Evolutionary conservation across 148 eudicot species (phyloP).

Genomic region (Agrostemma githago): DNA sequence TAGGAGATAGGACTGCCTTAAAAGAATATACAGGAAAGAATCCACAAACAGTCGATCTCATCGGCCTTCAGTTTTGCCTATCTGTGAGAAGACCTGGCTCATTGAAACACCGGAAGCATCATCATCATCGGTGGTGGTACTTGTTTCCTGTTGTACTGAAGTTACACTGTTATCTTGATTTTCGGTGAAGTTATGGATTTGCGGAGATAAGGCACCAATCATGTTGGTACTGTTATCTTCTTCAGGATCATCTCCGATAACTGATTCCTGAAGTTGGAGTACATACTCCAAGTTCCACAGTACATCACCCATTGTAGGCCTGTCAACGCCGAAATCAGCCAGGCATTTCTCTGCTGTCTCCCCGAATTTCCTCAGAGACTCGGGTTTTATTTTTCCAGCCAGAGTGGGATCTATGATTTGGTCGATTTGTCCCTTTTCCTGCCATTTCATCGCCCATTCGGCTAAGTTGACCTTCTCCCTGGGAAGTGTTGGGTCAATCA

Average conservation of each 20-base stretch:
- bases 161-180: constrained; percentile 30
- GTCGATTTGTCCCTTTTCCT: constrained; percentile 72
- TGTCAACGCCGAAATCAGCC: constrained; percentile 82
- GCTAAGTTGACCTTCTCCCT: constrained; percentile 89
- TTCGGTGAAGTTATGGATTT: constrained; percentile 42
- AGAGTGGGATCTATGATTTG: constrained; percentile 65
- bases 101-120: constrained; percentile 71
- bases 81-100: constrained; percentile 82
- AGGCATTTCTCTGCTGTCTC: constrained; percentile 94
- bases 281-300: constrained; percentile 90
- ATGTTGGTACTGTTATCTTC: constrained; percentile 66
- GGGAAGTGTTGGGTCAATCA: constrained; percentile 81
- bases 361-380: constrained; percentile 75
- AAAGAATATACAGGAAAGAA: background rate
- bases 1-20: background rate
- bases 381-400: constrained; percentile 54
- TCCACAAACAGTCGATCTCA: background rate
- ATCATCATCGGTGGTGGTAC: constrained; percentile 25
- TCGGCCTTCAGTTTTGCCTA: constrained; percentile 58
- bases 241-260: constrained; percentile 52
- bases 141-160: constrained; percentile 32
- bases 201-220: constrained; percentile 62
- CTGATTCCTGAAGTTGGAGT: constrained; percentile 79
- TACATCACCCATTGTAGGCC: constrained; percentile 96
- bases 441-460: constrained; percentile 94